phyloP scores from a whole-genome alignment of 2,329 filamentous ascomycete genomes.

The Pseudocercospora ulei region DNA sequence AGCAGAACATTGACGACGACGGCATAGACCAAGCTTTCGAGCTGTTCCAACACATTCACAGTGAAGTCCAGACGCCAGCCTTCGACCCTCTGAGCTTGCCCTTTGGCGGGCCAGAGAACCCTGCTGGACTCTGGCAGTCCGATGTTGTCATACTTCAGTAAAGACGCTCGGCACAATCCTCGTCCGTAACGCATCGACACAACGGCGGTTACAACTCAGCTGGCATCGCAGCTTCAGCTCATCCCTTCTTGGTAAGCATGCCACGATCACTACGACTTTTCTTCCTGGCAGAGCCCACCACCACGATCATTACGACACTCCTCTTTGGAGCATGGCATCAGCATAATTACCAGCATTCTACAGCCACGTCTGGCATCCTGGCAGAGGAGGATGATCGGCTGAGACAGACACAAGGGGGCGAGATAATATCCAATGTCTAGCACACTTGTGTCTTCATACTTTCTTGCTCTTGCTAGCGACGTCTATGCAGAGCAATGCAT shows the following conservation, averaged over 20 bases:
- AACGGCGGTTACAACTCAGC: background rate
- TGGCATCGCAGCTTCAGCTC: background rate
- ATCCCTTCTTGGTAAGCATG: no score
- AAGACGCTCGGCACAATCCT: background rate
- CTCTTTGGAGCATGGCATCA: background rate
- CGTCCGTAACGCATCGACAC: no score
- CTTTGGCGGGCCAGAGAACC: background rate
- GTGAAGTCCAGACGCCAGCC: background rate
- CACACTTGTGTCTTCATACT: no score
- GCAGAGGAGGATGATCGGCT: background rate
- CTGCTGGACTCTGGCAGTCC: constrained; percentile 2
- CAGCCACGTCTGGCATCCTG: background rate
- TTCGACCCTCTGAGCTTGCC: background rate
- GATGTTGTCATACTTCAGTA: background rate
- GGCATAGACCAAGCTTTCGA: background rate
- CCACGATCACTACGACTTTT: no score
- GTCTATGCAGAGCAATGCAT: no score
- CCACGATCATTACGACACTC: background rate
- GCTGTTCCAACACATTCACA: background rate
- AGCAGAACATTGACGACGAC: background rate
- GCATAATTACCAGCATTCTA: constrained; percentile 4
- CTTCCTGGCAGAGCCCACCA: no score
- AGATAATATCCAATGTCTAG: no score
- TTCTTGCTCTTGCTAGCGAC: no score
- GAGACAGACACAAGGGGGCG: background rate